A percentile compares a stretch with the other conserved stretches of the same genome.
Evolutionary conservation across 495 filamentous ascomycete species (phyloP).

Genomic region (Podospora australis): DNA sequence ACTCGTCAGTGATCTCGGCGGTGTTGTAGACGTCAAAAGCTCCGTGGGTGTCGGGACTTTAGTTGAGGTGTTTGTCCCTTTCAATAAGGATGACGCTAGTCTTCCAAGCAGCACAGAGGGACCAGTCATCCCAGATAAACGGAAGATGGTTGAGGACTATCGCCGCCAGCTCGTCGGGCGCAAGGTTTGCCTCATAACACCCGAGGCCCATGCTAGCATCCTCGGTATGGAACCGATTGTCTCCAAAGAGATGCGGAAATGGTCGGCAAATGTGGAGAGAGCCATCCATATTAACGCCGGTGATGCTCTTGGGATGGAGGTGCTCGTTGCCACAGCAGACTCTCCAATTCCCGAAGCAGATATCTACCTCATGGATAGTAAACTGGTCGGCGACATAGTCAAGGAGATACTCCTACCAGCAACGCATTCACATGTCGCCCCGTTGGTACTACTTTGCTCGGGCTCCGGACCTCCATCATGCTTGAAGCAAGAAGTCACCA

Average conservation of each 20-base stretch:
- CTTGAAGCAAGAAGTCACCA: neutral
- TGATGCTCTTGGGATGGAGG: conserved; percentile 12
- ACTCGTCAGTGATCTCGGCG: conserved; percentile 53
- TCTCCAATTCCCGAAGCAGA: conserved; percentile 13
- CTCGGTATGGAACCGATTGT: neutral
- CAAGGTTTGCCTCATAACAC: conserved; percentile 23
- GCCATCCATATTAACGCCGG: conserved; percentile 12
- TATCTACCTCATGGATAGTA: conserved; percentile 19
- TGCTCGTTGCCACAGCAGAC: conserved; percentile 6
- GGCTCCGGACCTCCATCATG: conserved; percentile 8
- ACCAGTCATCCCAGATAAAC: neutral
- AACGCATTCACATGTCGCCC: conserved; percentile 1
- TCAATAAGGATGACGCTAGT: conserved; percentile 31
- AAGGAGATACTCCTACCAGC: too few relatives aligned
- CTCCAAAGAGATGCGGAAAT: conserved; percentile 1
- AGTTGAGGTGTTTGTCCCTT: conserved; percentile 43
- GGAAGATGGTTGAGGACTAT: neutral
- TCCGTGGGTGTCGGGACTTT: conserved; percentile 21
- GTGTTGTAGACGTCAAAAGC: conserved; percentile 48
- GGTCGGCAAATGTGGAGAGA: conserved; percentile 10
- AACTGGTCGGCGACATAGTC: too few relatives aligned
- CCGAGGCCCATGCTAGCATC: conserved; percentile 14
- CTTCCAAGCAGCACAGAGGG: conserved; percentile 15
- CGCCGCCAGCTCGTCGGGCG: conserved; percentile 11
- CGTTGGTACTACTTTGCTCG: conserved; percentile 18